Percentiles rank a stretch among this genome's conserved stretches.
Evolutionary conservation across 495 filamentous ascomycete genomes (phyloP).

Genomic region (Pseudomonodictys pantanalensis): DNA sequence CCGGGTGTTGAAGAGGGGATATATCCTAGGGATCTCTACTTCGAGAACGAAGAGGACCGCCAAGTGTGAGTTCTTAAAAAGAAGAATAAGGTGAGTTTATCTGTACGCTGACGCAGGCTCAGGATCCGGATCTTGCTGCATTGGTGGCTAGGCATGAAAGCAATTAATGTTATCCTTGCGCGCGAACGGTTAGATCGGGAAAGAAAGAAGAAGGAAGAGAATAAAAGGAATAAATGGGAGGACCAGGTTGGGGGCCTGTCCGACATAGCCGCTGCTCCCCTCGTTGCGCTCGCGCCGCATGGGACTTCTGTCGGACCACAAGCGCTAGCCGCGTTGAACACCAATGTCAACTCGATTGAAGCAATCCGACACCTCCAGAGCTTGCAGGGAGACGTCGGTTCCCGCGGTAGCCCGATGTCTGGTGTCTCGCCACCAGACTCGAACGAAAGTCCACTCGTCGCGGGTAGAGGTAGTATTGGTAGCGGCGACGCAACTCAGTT

Average conservation of each 20-base stretch:
- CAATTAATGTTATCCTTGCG: conserved; percentile 21
- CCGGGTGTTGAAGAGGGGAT: neutral
- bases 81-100: neutral
- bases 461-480: neutral
- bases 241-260: neutral
- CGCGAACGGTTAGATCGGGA: conserved; percentile 20
- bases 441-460: conserved; percentile 6
- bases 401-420: neutral
- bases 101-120: neutral
- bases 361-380: neutral
- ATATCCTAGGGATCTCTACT: conserved; percentile 26
- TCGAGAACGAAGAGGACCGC: conserved; percentile 19
- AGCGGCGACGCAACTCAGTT: neutral
- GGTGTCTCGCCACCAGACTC: neutral
- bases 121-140: conserved; percentile 20
- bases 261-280: neutral
- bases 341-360: no score
- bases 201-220: conserved; percentile 13
- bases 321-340: no score
- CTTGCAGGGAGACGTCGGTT: neutral
- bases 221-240: neutral
- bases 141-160: conserved; percentile 27
- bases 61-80: conserved; percentile 6
- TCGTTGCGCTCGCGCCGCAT: conserved; percentile 1
- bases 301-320: no score